Conservation (phyloP, 148 eudicot species). For the Rhododendron kiyosumense region DNA sequence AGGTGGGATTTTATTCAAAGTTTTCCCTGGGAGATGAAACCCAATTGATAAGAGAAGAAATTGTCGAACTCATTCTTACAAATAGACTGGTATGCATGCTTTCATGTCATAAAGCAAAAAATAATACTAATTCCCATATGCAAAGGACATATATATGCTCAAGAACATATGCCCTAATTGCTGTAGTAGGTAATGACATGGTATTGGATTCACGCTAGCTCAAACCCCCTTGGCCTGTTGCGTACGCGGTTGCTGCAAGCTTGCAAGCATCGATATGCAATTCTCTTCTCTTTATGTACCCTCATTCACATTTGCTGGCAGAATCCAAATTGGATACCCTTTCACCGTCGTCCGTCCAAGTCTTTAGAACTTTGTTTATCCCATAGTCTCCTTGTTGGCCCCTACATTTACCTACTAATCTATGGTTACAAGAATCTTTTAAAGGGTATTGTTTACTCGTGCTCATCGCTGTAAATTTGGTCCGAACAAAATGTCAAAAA, state of each 20-base stretch:
- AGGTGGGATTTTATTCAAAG: neutral
- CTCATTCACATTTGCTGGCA: neutral
- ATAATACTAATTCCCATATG: neutral
- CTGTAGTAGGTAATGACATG: neutral
- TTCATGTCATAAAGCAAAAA: neutral
- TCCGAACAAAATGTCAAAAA: neutral
- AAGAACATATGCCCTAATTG: neutral
- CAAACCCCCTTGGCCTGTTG: neutral
- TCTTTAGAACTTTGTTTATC: neutral
- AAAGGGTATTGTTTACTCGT: neutral
- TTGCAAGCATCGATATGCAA: conserved; percentile 15
- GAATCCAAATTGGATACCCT: neutral
- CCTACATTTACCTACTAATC: neutral
- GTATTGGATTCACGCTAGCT: conserved; percentile 1
- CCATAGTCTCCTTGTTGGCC: neutral
- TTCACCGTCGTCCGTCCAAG: neutral
- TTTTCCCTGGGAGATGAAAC: neutral
- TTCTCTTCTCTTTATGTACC: neutral
- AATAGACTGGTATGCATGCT: neutral
- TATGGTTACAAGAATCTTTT: neutral
- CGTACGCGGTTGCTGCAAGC: conserved; percentile 23
- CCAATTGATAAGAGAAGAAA: neutral
- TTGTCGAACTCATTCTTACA: neutral
- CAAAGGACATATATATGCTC: neutral
- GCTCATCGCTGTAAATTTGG: neutral